Evolutionary conservation across 2,329 filamentous ascomycete species (phyloP).

Genomic region (Exophiala sp.): DNA sequence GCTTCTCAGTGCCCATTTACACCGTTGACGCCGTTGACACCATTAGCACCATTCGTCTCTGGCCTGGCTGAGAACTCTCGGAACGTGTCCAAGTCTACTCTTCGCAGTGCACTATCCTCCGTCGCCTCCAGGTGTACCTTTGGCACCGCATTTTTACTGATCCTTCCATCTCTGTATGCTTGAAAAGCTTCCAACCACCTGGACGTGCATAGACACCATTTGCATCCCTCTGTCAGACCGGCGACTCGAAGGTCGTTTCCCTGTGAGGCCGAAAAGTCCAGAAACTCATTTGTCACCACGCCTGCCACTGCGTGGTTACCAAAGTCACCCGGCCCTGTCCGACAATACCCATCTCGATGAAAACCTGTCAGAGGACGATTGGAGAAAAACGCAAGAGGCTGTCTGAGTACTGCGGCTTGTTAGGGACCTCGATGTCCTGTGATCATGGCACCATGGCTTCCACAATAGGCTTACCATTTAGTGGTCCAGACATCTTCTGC

Average conservation of each 20-base stretch:
- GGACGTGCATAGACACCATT: conserved; percentile 62
- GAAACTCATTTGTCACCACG: conserved; percentile 59
- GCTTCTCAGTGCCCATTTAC: conserved; percentile 10
- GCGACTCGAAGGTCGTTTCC: conserved; percentile 59
- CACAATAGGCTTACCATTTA: conserved; percentile 15
- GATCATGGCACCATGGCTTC: not conserved
- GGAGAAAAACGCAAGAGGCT: conserved; percentile 57
- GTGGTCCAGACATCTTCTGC: conserved; percentile 15
- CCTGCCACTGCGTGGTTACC: conserved; percentile 61
- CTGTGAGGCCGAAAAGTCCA: conserved; percentile 57
- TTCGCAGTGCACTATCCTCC: conserved; percentile 36
- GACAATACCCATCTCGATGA: conserved; percentile 62
- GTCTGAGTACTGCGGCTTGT: conserved; percentile 48
- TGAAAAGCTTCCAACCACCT: conserved; percentile 60
- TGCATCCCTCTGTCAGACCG: conserved; percentile 57
- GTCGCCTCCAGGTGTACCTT: conserved; percentile 38
- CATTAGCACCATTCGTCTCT: conserved; percentile 26
- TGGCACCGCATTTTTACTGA: conserved; percentile 24
- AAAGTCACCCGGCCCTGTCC: conserved; percentile 51
- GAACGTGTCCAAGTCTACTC: conserved; percentile 35
- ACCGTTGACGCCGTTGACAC: conserved; percentile 15
- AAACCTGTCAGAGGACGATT: conserved; percentile 59
- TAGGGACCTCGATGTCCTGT: not conserved
- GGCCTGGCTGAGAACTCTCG: conserved; percentile 34
- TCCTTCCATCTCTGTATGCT: conserved; percentile 46